A percentile compares a stretch with the other conserved stretches of the same genome.
Evolutionary conservation across 768 basidiomycete species (phyloP).

Genomic region (Fomitopsis serialis): DNA sequence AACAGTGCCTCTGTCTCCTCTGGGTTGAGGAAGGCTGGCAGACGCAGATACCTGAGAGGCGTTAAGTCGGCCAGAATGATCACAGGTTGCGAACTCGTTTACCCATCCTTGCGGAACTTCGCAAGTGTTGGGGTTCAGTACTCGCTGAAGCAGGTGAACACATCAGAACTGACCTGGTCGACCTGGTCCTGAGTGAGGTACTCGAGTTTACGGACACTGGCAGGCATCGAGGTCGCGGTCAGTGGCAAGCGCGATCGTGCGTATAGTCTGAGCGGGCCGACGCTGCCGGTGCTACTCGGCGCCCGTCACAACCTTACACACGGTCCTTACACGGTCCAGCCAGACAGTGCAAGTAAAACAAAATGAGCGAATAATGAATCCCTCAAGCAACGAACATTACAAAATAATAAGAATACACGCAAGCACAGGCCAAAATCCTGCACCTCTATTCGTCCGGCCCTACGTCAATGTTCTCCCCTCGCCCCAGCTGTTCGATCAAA

Average conservation of each 20-base stretch:
- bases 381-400: too few species aligned
- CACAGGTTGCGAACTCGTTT: conserved; percentile 10
- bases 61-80: not conserved
- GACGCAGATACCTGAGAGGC: conserved; percentile 61
- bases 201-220: conserved; percentile 20
- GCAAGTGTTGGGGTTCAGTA: not conserved
- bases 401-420: not conserved
- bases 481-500: conserved; percentile 54
- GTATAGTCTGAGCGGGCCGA: too few species aligned
- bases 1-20: conserved; percentile 60
- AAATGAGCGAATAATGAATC: too few species aligned
- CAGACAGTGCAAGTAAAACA: too few species aligned
- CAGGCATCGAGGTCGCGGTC: not conserved
- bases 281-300: too few species aligned
- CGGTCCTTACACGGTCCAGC: too few species aligned
- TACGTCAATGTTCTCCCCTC: conserved; percentile 50
- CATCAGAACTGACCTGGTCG: conserved; percentile 38
- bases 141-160: not conserved
- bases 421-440: not conserved
- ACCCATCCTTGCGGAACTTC: conserved; percentile 61
- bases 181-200: conserved; percentile 55
- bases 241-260: not conserved
- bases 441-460: conserved; percentile 8
- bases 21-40: conserved; percentile 66
- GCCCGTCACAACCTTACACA: too few species aligned